Percentiles rank a stretch among this genome's conserved stretches.
Conservation (phyloP, 2,329 filamentous ascomycete genomes). For the Exserohilum turcica region DNA sequence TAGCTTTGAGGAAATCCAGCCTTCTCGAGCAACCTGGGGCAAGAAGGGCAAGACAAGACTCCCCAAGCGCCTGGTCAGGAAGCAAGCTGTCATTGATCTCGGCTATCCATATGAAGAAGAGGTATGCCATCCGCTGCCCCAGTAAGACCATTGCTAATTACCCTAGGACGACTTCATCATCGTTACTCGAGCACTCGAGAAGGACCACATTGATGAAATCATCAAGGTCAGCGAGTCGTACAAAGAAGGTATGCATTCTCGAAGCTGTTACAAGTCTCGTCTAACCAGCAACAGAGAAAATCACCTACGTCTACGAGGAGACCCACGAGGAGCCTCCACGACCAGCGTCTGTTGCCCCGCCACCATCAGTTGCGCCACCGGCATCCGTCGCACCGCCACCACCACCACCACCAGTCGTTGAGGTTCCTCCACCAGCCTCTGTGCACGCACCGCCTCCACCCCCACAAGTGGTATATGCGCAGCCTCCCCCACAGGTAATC, state of each 20-base stretch:
- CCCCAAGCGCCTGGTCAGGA: constrained; percentile 78
- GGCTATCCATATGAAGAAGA: constrained; percentile 88
- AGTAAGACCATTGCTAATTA: constrained; percentile 33
- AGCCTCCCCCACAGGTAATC: constrained; percentile 24
- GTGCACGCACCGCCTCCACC: constrained; percentile 28
- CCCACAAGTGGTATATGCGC: constrained; percentile 25
- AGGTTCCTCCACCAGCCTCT: constrained; percentile 26
- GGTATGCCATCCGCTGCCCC: constrained; percentile 55
- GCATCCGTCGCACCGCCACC: constrained; percentile 1
- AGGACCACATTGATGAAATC: constrained; percentile 89
- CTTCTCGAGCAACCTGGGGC: constrained; percentile 43
- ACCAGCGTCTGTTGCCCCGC: constrained; percentile 23
- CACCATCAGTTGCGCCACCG: constrained; percentile 21
- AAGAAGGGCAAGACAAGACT: constrained; percentile 87
- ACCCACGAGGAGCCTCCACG: constrained; percentile 19
- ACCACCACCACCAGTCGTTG: constrained; percentile 17
- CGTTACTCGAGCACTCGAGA: constrained; percentile 81
- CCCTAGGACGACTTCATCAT: constrained; percentile 76
- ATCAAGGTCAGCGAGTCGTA: constrained; percentile 82
- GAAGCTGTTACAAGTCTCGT: not conserved
- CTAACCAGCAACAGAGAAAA: constrained; percentile 37
- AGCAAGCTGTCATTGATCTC: constrained; percentile 79
- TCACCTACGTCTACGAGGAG: constrained; percentile 45
- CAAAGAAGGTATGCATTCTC: constrained; percentile 51
- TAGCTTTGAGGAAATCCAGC: constrained; percentile 49